These are phyloP conservation scores for Abrus precatorius DNA, from an alignment of 306 rosid species.

Conservation along the genomic window DNA sequence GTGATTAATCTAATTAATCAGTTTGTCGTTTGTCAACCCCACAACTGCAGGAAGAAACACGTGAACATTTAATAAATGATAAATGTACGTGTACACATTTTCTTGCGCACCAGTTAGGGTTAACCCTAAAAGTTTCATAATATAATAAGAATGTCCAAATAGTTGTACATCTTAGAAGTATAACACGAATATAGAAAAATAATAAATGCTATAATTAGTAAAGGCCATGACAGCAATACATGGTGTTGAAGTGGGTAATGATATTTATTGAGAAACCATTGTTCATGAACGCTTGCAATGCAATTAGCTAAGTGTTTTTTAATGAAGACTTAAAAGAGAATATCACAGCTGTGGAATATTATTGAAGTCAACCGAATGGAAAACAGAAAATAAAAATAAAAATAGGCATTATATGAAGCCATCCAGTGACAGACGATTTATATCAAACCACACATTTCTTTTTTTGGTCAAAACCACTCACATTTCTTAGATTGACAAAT, in stretches of 20 bases:
- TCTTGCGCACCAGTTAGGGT: background rate
- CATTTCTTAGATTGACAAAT: background rate
- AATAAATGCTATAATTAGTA: background rate
- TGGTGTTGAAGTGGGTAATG: background rate
- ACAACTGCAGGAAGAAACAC: conserved; percentile 41
- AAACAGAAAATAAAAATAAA: background rate
- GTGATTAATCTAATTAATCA: conserved; percentile 36
- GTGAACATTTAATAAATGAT: conserved; percentile 33
- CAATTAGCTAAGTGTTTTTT: background rate
- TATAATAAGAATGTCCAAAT: background rate
- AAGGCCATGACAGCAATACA: background rate
- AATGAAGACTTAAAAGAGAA: conserved; percentile 24
- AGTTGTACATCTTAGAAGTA: conserved; percentile 24
- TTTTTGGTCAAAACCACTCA: background rate
- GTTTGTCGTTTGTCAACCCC: conserved; percentile 41
- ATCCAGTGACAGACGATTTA: background rate
- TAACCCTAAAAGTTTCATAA: background rate
- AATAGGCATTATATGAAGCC: background rate
- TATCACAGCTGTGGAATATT: conserved; percentile 48
- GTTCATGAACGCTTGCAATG: conserved; percentile 11
- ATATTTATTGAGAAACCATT: background rate
- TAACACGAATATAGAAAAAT: background rate
- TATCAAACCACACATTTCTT: background rate
- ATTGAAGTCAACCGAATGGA: conserved; percentile 21
- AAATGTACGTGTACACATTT: background rate